Conservation (phyloP, 2,329 filamentous ascomycete genomes). For the Cadophora gregata region DNA sequence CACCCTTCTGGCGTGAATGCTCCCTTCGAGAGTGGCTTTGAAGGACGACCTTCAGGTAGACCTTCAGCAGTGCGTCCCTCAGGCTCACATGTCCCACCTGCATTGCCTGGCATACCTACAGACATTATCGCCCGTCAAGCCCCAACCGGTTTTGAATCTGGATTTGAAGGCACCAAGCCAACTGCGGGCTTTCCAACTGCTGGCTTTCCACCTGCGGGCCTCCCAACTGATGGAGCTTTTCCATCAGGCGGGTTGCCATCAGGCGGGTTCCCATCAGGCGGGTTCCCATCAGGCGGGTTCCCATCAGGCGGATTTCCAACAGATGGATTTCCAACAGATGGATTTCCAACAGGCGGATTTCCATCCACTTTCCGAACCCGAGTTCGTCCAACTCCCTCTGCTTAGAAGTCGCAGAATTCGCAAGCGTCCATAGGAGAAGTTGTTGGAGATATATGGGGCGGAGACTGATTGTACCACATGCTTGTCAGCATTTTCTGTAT, state of each 20-base stretch:
- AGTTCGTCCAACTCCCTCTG: constrained; percentile 2
- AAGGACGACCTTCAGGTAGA: neutral
- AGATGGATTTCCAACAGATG: neutral
- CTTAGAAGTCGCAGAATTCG: neutral
- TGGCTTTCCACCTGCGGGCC: too few relatives aligned
- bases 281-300: neutral
- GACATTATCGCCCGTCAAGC: too few relatives aligned
- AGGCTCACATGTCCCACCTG: too few relatives aligned
- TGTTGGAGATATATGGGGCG: neutral
- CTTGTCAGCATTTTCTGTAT: neutral
- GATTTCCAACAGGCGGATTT: neutral
- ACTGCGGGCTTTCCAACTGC: too few relatives aligned
- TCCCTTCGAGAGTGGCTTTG: neutral
- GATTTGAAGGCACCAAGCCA: too few relatives aligned
- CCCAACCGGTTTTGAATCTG: too few relatives aligned
- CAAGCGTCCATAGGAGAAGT: neutral
- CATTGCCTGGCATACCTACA: too few relatives aligned
- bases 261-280: too few relatives aligned
- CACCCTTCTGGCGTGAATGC: neutral
- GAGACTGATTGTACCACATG: neutral
- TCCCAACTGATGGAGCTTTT: too few relatives aligned
- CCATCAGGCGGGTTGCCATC: too few relatives aligned
- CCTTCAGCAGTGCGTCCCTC: too few relatives aligned
- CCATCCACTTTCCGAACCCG: constrained; percentile 6
- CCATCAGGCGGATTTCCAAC: neutral